A percentile compares a stretch with the other conserved stretches of the same genome.
These are phyloP conservation scores for Penicillium sumatraense DNA, from an alignment of 2,329 filamentous ascomycete genomes.

Conservation along the genomic window DNA sequence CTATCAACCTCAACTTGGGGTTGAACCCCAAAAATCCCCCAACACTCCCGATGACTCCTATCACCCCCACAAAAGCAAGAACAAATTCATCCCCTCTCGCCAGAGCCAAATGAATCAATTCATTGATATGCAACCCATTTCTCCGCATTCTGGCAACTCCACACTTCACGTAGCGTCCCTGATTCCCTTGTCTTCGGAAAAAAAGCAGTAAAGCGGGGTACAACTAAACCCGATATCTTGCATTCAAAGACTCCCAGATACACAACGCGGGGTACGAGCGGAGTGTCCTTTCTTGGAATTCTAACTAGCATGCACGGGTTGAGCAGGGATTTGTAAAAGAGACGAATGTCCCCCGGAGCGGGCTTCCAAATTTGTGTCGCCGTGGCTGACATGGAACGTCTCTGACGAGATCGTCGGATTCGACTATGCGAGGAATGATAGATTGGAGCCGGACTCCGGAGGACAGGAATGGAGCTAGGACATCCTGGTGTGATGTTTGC, in stretches of 20 bases:
- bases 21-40: slow-evolving; percentile 25
- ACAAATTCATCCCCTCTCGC: slow-evolving; percentile 3
- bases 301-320: slow-evolving; percentile 27
- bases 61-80: slow-evolving; percentile 29
- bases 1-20: slow-evolving; percentile 22
- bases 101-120: too few species aligned
- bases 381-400: neutral
- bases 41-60: slow-evolving; percentile 18
- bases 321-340: slow-evolving; percentile 40
- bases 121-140: slow-evolving; percentile 21
- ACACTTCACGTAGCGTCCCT: slow-evolving; percentile 25
- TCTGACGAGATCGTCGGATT: slow-evolving; percentile 5
- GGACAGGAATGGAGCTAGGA: slow-evolving; percentile 5
- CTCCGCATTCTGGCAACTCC: slow-evolving; percentile 11
- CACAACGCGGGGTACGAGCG: slow-evolving; percentile 19
- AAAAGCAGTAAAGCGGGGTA: slow-evolving; percentile 24
- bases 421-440: slow-evolving; percentile 4
- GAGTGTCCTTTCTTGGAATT: slow-evolving; percentile 19
- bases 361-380: neutral
- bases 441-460: slow-evolving; percentile 3
- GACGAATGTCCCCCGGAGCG: slow-evolving; percentile 27
- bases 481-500: too few species aligned
- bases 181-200: neutral
- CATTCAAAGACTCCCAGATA: slow-evolving; percentile 21
- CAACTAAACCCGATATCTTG: slow-evolving; percentile 27